Evolutionary conservation across 1,139 yeast species (phyloP).

Genomic region (Blastobotrys raffinosifermentans): DNA sequence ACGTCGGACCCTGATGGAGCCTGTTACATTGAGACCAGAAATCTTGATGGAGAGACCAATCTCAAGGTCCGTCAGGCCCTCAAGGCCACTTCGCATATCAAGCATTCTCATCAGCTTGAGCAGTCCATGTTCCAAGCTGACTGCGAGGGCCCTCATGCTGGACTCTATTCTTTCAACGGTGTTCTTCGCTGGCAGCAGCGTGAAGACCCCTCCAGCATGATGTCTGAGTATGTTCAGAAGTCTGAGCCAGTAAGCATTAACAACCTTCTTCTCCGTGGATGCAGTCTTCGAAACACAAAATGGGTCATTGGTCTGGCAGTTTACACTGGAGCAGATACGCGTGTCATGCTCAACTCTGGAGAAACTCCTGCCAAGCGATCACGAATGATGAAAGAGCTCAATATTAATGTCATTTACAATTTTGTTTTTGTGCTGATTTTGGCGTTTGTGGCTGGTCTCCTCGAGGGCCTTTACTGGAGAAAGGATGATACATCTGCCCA

Average conservation of each 20-base stretch:
- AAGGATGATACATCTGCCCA: slow-evolving; percentile 49
- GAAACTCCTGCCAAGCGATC: slow-evolving; percentile 86
- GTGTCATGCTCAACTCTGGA: slow-evolving; percentile 91
- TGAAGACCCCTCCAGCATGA: slow-evolving; percentile 13
- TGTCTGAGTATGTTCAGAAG: slow-evolving; percentile 10
- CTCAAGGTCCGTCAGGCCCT: slow-evolving; percentile 73
- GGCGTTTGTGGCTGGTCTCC: slow-evolving; percentile 76
- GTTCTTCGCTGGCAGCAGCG: slow-evolving; percentile 49
- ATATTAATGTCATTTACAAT: slow-evolving; percentile 73
- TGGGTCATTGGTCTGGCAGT: slow-evolving; percentile 93
- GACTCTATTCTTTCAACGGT: slow-evolving; percentile 78
- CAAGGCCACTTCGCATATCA: slow-evolving; percentile 57
- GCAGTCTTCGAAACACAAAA: slow-evolving; percentile 79
- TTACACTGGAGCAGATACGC: slow-evolving; percentile 88
- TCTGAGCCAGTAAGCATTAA: slow-evolving; percentile 68
- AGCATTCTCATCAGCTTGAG: slow-evolving; percentile 63
- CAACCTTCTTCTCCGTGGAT: slow-evolving; percentile 81
- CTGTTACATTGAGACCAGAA: slow-evolving; percentile 89
- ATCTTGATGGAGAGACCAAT: slow-evolving; percentile 94
- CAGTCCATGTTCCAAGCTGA: slow-evolving; percentile 74
- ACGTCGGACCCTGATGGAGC: slow-evolving; percentile 86
- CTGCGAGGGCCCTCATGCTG: slow-evolving; percentile 86
- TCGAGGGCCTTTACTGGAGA: slow-evolving; percentile 72
- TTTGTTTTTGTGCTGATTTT: slow-evolving; percentile 66
- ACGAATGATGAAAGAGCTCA: slow-evolving; percentile 75